Evolutionary conservation across 2,329 filamentous ascomycete species (phyloP), one percentile per base, ranked within the genome.

Genomic region (Alternaria angustiovoidea): DNA sequence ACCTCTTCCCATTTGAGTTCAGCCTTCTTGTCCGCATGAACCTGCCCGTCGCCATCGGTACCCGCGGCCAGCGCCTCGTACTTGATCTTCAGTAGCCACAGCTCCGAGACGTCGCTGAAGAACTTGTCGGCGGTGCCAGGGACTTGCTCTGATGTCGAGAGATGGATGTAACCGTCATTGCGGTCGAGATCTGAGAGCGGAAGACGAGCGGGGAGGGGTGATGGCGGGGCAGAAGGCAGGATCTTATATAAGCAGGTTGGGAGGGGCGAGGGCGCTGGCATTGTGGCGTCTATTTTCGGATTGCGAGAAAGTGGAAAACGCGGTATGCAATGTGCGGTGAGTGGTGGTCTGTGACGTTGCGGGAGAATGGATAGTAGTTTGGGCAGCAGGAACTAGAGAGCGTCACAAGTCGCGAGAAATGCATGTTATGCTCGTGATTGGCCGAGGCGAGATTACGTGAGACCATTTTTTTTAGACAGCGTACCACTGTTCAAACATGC

Each of bases 151-250:
- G 83, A 81, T 0, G 84, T 86, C 70, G 87, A 89, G 16, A 89
- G 74, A 66, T 89, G 87, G 32, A 89, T 79, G 75, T 87, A 89
- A 49, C 87, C 87, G 70, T 89, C 87, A 36, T 84, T 81, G 64
- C 77, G 75, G 74, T 89, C 87, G 44, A 89, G 83, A 34, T 85
- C 83, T 12, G 87, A 89, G 61, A 86, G 80, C 14, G 87, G 86
- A 54, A 86, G 85, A 59, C 80, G 76, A 2, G 78, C 72, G 3
- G 87, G 87, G 36, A 89, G 79, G 2, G 86, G 85, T 22, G 81
- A 77, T 7, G 83, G 82, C 30, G 87, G 86, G 24, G 83, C 80
- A 22, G 69, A 63, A 28, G 86, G 83, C 38, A 87, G 76, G 70
- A 89, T 89, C 69, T 89, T 89, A 82, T 89, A 89, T 64, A 89